phyloP scores from a whole-genome alignment of 441 rosid species.

The Eutrema salsugineum region DNA sequence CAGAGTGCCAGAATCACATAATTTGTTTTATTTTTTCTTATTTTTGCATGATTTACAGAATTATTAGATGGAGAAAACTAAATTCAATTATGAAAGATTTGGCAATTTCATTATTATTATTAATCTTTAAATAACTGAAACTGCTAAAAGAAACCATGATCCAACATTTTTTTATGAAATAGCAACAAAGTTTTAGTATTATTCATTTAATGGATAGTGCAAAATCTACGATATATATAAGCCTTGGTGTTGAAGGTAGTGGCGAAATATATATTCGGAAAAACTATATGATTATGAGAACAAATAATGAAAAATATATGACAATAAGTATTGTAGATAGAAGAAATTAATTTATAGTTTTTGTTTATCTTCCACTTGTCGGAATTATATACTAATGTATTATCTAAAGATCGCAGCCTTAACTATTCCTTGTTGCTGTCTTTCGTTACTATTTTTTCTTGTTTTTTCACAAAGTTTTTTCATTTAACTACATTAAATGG shows the following conservation, averaged over 20 bases:
- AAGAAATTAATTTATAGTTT: not conserved
- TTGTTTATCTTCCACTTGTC: conserved; percentile 16
- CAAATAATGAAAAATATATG: not conserved
- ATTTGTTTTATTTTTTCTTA: no score
- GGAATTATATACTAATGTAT: not conserved
- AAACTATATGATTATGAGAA: not conserved
- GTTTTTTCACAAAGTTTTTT: not conserved
- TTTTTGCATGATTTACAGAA: no score
- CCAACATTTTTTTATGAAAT: no score
- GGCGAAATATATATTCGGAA: not conserved
- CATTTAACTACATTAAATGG: no score
- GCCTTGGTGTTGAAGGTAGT: not conserved
- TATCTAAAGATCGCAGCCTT: not conserved
- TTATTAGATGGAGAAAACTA: no score
- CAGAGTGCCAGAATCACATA: no score
- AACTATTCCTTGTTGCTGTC: not conserved
- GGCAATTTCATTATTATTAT: no score
- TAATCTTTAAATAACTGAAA: not conserved
- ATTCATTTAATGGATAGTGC: not conserved
- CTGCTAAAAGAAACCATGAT: no score
- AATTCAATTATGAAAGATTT: no score
- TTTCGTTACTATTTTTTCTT: not conserved
- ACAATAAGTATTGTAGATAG: not conserved
- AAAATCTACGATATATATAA: no score
- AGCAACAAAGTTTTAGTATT: not conserved